Percentiles rank a stretch among this genome's conserved stretches.
These are phyloP conservation scores for Salvia hispanica DNA, from an alignment of 257 asterid genomes.

Conservation along the genomic window DNA sequence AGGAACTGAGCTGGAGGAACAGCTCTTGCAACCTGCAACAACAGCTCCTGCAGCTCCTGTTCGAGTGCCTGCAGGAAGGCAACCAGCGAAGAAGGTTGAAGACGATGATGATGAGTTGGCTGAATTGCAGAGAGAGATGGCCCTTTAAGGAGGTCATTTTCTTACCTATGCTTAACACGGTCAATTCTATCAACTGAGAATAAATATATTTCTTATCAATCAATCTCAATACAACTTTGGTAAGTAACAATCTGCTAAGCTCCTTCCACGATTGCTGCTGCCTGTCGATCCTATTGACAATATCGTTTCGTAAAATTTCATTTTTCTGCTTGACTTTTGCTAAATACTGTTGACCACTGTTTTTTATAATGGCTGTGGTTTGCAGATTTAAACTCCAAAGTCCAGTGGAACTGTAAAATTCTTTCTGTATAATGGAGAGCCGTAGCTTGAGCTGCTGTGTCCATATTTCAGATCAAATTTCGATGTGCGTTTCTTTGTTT, in stretches of 20 bases:
- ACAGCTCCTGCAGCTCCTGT: conserved; percentile 68
- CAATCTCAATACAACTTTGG: not conserved
- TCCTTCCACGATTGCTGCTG: not conserved
- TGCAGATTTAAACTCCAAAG: conserved; percentile 18
- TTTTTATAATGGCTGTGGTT: conserved; percentile 7
- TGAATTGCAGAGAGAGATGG: conserved; percentile 87
- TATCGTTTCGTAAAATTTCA: not conserved
- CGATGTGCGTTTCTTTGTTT: conserved; percentile 34
- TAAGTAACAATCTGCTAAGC: too few relatives aligned
- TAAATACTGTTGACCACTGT: not conserved
- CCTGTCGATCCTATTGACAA: not conserved
- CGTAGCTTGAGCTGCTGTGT: conserved; percentile 31
- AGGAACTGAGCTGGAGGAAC: conserved; percentile 78
- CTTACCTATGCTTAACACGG: conserved; percentile 14
- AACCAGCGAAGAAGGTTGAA: conserved; percentile 49
- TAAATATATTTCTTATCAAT: not conserved
- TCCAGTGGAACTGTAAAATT: conserved; percentile 25
- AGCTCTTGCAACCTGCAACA: conserved; percentile 79
- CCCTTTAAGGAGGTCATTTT: conserved; percentile 60
- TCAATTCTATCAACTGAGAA: not conserved
- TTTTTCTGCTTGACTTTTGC: not conserved
- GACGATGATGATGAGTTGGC: conserved; percentile 82
- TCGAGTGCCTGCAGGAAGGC: conserved; percentile 59
- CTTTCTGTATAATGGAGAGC: conserved; percentile 16
- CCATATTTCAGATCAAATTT: conserved; percentile 30